Percentiles rank a stretch among this genome's conserved stretches.
Conservation (phyloP, 2,329 filamentous ascomycete genomes). For the Scedosporium apiospermum region DNA sequence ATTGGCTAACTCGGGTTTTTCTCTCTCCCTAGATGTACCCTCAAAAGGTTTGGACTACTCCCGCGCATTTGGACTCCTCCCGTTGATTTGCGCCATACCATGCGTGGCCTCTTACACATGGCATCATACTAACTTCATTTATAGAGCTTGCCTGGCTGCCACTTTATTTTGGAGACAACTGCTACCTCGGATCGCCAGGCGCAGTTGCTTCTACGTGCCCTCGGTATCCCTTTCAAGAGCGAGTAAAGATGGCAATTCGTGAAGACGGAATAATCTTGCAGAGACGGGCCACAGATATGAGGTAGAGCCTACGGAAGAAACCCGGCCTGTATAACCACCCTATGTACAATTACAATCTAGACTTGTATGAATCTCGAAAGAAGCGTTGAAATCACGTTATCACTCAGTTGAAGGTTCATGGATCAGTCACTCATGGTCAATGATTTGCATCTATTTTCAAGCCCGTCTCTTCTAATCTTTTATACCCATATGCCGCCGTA, state of each 20-base stretch:
- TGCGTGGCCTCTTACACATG: constrained; percentile 11
- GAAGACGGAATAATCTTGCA: background rate
- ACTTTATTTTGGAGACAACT: constrained; percentile 75
- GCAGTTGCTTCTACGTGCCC: constrained; percentile 47
- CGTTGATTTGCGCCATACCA: too few relatives aligned
- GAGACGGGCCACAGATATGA: background rate
- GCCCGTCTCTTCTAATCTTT: background rate
- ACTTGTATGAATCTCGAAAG: background rate
- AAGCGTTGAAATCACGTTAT: background rate
- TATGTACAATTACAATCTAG: constrained; percentile 1
- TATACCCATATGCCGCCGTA: background rate
- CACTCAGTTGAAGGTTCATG: background rate
- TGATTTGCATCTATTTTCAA: background rate
- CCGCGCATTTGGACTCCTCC: too few relatives aligned
- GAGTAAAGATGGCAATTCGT: background rate
- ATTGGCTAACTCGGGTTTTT: background rate
- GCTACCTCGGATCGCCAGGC: constrained; percentile 81
- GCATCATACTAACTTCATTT: constrained; percentile 8
- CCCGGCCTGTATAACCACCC: background rate
- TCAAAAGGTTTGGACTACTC: constrained; percentile 3
- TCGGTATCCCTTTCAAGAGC: constrained; percentile 42
- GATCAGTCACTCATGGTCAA: background rate
- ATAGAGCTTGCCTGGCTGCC: constrained; percentile 65
- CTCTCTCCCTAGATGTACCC: constrained; percentile 3
- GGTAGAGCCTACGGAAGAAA: background rate